These are phyloP conservation scores for Nicotiana undulata DNA, from an alignment of 257 asterid species.

Conservation along the genomic window DNA sequence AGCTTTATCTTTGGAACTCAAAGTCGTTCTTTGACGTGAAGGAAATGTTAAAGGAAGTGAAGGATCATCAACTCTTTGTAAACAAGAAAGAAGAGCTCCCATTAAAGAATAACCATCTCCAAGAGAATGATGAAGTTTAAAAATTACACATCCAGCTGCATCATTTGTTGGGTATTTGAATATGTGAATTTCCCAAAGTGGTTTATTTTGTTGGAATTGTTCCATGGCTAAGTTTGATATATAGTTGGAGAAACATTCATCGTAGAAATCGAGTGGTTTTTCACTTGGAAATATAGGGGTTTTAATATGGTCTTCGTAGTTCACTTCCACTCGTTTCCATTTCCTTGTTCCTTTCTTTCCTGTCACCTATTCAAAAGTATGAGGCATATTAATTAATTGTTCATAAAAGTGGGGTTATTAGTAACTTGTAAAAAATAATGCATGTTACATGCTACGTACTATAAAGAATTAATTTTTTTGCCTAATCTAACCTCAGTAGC, in stretches of 20 bases:
- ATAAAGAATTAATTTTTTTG: too few relatives aligned
- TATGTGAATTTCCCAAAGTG: constrained; percentile 73
- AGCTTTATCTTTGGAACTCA: not conserved
- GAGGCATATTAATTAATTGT: too few relatives aligned
- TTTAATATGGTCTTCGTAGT: constrained; percentile 33
- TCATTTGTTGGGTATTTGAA: constrained; percentile 45
- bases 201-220: constrained; percentile 26
- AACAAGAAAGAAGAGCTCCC: constrained; percentile 77
- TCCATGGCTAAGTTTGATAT: constrained; percentile 41
- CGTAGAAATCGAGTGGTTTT: constrained; percentile 33
- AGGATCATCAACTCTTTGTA: constrained; percentile 54
- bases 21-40: constrained; percentile 3
- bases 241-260: constrained; percentile 32
- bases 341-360: constrained; percentile 39
- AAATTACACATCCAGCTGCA: constrained; percentile 35
- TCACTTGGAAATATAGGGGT: constrained; percentile 28
- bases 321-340: constrained; percentile 58
- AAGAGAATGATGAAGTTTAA: constrained; percentile 66
- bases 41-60: constrained; percentile 47
- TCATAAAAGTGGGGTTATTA: too few relatives aligned
- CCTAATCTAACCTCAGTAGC: too few relatives aligned
- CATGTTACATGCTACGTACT: too few relatives aligned
- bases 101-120: constrained; percentile 72
- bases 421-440: too few relatives aligned
- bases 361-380: constrained; percentile 22